These are phyloP conservation scores for Saraca asoca DNA, from an alignment of 331 rosid species.

Conservation along the genomic window DNA sequence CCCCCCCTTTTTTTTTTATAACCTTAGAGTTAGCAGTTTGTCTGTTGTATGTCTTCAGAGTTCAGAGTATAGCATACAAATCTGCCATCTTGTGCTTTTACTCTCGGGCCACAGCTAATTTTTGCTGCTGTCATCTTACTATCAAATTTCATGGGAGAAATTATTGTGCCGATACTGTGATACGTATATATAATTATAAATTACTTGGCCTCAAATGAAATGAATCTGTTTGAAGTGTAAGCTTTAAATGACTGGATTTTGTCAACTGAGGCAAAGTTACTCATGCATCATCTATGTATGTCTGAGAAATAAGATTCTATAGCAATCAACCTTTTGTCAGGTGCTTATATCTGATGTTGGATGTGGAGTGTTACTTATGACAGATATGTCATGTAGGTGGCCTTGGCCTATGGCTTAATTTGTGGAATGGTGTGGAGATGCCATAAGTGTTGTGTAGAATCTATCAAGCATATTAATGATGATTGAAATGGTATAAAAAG, in stretches of 20 bases:
- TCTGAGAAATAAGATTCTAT: neutral
- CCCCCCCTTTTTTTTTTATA: neutral
- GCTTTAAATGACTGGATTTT: neutral
- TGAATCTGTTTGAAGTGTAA: neutral
- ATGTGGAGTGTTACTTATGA: neutral
- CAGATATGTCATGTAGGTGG: too few species aligned
- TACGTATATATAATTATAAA: neutral
- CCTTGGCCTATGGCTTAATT: too few species aligned
- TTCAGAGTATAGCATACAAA: neutral
- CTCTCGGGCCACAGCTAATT: neutral
- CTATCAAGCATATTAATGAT: too few species aligned
- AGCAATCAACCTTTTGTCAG: neutral
- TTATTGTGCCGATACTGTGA: constrained; percentile 7
- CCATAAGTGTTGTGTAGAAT: too few species aligned
- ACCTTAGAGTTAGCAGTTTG: constrained; percentile 1
- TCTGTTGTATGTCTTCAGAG: neutral
- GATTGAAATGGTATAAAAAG: too few species aligned
- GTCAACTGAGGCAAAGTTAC: neutral
- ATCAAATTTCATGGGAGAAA: neutral
- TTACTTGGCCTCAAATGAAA: neutral
- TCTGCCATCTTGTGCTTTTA: constrained; percentile 15
- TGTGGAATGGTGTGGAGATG: too few species aligned
- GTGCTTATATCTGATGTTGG: neutral
- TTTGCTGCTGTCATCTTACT: neutral
- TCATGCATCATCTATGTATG: neutral